Evolutionary conservation across 2,329 filamentous ascomycete genomes (phyloP).

Genomic region (Trichoderma brevicompactum): DNA sequence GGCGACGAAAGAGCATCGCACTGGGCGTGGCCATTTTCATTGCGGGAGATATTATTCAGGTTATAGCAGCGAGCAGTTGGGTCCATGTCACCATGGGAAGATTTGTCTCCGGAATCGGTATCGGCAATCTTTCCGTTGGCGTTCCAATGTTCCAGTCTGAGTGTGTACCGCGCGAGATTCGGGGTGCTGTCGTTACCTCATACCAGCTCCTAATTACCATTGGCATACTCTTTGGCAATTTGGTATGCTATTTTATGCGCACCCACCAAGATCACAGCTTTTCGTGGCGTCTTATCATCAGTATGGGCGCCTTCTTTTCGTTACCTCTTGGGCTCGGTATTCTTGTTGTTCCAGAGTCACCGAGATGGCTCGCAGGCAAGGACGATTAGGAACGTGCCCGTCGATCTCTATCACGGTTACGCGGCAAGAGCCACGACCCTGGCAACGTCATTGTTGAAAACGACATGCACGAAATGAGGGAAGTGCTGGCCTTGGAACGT

Average conservation of each 20-base stretch:
- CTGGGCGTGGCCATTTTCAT: conserved; percentile 61
- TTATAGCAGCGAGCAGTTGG: conserved; percentile 62
- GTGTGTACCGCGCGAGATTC: conserved; percentile 63
- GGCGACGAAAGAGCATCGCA: conserved; percentile 59
- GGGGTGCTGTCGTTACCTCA: conserved; percentile 67
- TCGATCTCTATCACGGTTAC: conserved; percentile 57
- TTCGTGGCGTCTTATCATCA: conserved; percentile 68
- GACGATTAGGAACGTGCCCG: conserved; percentile 54
- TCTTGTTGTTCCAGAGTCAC: conserved; percentile 59
- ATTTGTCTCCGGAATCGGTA: conserved; percentile 68
- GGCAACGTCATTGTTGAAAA: conserved; percentile 51
- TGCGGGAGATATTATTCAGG: conserved; percentile 68
- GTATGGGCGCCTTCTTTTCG: conserved; percentile 57
- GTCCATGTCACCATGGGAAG: conserved; percentile 69
- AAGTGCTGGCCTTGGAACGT: conserved; percentile 51
- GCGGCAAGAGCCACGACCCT: conserved; percentile 54
- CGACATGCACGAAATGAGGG: conserved; percentile 58
- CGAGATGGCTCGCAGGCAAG: conserved; percentile 58
- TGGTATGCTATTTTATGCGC: conserved; percentile 58
- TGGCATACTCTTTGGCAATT: conserved; percentile 64
- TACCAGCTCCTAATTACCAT: conserved; percentile 77
- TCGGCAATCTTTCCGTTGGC: conserved; percentile 67
- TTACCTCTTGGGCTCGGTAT: conserved; percentile 58
- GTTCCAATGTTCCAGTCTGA: conserved; percentile 72
- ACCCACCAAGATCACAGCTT: conserved; percentile 46